Conservation (phyloP, 2,329 filamentous ascomycete genomes). For the Raffaelea deltoideospora region DNA sequence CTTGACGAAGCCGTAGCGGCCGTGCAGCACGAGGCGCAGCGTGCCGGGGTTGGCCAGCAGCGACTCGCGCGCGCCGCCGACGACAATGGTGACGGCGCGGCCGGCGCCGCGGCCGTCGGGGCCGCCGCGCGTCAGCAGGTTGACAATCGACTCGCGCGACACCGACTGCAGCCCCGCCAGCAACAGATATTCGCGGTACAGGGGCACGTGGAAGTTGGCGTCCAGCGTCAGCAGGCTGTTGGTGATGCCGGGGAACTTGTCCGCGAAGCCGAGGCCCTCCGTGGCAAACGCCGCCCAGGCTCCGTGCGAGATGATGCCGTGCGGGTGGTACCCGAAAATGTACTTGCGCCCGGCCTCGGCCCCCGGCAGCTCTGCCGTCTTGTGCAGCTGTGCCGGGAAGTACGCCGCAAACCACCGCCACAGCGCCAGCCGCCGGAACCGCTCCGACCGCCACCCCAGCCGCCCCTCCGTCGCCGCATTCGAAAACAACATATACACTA, state of each 20-base stretch:
- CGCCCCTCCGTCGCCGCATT: constrained; percentile 62
- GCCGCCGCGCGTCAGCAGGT: constrained; percentile 68
- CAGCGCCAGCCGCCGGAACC: constrained; percentile 55
- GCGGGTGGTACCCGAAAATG: constrained; percentile 93
- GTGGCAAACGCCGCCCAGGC: constrained; percentile 86
- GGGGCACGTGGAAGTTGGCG: constrained; percentile 81
- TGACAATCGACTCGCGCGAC: constrained; percentile 81
- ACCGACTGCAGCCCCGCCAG: constrained; percentile 79
- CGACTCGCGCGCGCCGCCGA: constrained; percentile 84
- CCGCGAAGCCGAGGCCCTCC: constrained; percentile 72
- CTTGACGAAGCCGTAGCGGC: constrained; percentile 87
- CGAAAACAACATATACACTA: constrained; percentile 71
- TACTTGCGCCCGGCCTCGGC: constrained; percentile 83
- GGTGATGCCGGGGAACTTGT: constrained; percentile 86
- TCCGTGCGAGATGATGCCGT: constrained; percentile 91
- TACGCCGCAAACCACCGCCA: constrained; percentile 89
- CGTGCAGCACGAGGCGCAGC: constrained; percentile 62
- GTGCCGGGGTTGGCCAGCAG: constrained; percentile 72
- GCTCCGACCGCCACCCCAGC: constrained; percentile 58
- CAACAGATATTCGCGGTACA: constrained; percentile 91
- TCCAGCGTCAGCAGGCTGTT: constrained; percentile 92
- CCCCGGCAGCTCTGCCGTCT: constrained; percentile 63
- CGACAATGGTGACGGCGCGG: constrained; percentile 88
- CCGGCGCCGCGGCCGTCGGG: constrained; percentile 71
- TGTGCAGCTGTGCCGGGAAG: constrained; percentile 79